Conservation (phyloP, 2,329 filamentous ascomycete genomes). For the Diaporthe longicolla region DNA sequence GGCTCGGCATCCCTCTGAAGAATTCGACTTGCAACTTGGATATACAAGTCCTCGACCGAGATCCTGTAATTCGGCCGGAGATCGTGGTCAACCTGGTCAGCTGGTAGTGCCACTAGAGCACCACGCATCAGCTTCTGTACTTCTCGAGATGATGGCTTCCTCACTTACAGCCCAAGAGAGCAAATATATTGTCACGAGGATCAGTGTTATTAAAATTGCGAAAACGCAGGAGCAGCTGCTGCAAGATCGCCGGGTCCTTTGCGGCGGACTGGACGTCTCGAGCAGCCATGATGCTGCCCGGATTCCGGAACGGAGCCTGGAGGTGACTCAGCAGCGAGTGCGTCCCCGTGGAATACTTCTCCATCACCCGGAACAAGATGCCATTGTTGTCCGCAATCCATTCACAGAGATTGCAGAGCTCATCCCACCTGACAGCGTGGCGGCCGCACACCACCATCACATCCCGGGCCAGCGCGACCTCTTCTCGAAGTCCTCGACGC, state of each 20-base stretch:
- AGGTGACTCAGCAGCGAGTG: neutral
- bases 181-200: conserved; percentile 1
- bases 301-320: neutral
- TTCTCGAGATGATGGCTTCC: neutral
- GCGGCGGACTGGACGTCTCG: neutral
- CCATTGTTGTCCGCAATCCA: conserved; percentile 3
- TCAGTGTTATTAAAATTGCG: neutral
- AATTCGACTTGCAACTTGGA: no score
- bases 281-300: neutral
- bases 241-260: neutral
- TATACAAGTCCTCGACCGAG: no score
- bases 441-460: neutral
- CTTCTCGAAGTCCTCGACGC: no score
- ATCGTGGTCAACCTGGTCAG: no score
- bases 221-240: neutral
- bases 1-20: no score
- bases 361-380: neutral
- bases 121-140: neutral
- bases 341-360: neutral
- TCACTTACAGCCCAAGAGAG: neutral
- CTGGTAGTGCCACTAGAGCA: no score
- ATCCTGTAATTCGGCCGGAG: no score
- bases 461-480: no score
- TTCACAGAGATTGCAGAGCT: neutral
- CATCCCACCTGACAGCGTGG: neutral